Conservation (phyloP, 495 filamentous ascomycete genomes). For the Choiromyces venosus region DNA sequence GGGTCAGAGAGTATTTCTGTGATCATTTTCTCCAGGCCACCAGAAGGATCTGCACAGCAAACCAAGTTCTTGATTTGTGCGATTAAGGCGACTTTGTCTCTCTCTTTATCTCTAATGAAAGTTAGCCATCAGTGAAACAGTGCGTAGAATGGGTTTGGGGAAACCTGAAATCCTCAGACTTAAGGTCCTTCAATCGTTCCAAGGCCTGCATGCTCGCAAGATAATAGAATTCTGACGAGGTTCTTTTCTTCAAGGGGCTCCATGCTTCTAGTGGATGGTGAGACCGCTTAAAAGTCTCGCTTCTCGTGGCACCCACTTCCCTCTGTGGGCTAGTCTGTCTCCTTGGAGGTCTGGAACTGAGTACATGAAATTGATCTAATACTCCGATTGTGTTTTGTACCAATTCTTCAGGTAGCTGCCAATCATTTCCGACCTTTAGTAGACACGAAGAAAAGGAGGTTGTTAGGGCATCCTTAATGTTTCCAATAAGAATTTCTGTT, state of each 20-base stretch:
- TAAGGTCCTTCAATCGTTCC: background rate
- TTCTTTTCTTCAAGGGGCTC: background rate
- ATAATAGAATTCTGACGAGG: background rate
- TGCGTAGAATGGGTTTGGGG: background rate
- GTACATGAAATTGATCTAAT: background rate
- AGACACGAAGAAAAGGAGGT: background rate
- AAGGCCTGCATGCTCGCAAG: background rate
- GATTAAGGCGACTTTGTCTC: background rate
- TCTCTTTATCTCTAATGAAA: background rate
- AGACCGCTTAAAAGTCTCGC: background rate
- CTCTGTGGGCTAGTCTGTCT: background rate
- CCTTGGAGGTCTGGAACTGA: background rate
- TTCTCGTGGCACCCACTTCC: background rate
- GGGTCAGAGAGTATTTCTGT: background rate
- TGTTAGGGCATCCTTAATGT: background rate
- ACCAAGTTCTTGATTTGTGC: background rate
- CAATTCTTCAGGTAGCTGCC: background rate
- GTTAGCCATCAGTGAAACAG: background rate
- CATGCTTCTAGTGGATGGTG: background rate
- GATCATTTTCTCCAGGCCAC: background rate
- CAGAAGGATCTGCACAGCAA: background rate
- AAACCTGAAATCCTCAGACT: background rate
- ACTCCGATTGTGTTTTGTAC: background rate
- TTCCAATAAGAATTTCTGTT: background rate
- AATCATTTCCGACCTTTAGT: background rate